These are phyloP conservation scores for Candida ovalis DNA, from an alignment of 805 yeast species.

Conservation along the genomic window DNA sequence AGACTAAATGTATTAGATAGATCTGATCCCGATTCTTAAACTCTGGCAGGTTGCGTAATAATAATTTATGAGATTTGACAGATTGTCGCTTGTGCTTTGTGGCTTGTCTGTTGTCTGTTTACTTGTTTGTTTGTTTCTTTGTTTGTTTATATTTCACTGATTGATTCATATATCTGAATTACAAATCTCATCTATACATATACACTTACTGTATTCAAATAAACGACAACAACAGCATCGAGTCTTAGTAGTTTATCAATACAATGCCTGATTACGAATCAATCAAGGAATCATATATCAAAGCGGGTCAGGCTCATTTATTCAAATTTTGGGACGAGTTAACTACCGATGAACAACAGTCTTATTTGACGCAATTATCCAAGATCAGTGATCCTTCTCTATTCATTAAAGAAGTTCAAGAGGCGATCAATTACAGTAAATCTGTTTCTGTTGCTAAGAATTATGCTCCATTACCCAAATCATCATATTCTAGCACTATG, in stretches of 20 bases:
- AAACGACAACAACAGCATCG: background rate
- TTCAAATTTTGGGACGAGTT: conserved; percentile 46
- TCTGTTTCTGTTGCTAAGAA: conserved; percentile 19
- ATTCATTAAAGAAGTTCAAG: conserved; percentile 38
- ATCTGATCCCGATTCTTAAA: no score
- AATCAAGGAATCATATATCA: conserved; percentile 27
- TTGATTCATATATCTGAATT: no score
- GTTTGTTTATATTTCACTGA: no score
- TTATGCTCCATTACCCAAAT: conserved; percentile 49
- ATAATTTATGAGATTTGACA: no score
- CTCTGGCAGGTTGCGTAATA: no score
- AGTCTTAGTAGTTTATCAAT: no score
- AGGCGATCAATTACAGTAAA: conserved; percentile 41
- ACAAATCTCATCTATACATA: no score
- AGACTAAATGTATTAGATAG: no score
- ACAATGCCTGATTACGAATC: background rate
- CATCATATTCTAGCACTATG: conserved; percentile 49
- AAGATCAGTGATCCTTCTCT: conserved; percentile 38
- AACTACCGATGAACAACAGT: conserved; percentile 30
- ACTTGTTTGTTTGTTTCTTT: no score
- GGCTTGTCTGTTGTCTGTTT: no score
- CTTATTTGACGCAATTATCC: conserved; percentile 39
- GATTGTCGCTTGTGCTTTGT: no score
- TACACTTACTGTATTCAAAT: no score
- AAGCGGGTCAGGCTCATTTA: conserved; percentile 52